Base-by-base conservation (phyloP, 202 grass and related monocot genomes). In the Musa balbisiana region DNA sequence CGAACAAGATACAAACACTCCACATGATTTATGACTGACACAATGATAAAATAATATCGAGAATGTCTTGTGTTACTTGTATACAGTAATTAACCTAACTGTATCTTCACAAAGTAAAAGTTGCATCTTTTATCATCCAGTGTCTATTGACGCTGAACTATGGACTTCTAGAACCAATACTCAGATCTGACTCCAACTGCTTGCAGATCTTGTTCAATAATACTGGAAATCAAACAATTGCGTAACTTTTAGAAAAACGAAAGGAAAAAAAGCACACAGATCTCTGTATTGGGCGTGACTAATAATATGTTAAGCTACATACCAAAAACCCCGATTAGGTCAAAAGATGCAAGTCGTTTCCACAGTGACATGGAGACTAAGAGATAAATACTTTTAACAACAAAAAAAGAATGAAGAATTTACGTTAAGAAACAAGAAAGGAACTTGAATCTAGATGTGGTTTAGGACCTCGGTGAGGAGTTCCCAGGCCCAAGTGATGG, bases 401-500 rank as follows among this genome's bases (percentile, higher is more conserved):
- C 33, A 43, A 8, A 43, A 43, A 6, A 8, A 43, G 33, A 43
- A 43, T 4, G 33, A 43, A 8, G 33, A 43, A 43, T 1, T 1
- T 25, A 25, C 25, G 33, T 43, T 43, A 43, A 43, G 33, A 43
- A 6, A 43, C 33, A 52, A 68, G 17, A 59, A 33, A 67, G 8
- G 27, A 52, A 49, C 26, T 27, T 56, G 27, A 73, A 17, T 55
- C 11, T 3, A 67, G 55, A 27, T 21, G 33, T 2, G 24, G 10
- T 17, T 55, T 52, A 55, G 9, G 8, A 92, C 95, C 89, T 88
- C 23, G 50, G 95, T 99, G 72, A 99, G 87, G 19, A 99, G 87
- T 70, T 99, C 91, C 95, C 95, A 99, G 4, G 95, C 95, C 87
- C 89, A 99, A 51, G 86, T 64, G 73, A 95, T 95, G 25, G 91